Percentiles rank a stretch among this genome's conserved stretches.
These are phyloP conservation scores for Coemansia sp. DNA, from an alignment of 192 early-diverging fungal genomes.

Conservation along the genomic window DNA sequence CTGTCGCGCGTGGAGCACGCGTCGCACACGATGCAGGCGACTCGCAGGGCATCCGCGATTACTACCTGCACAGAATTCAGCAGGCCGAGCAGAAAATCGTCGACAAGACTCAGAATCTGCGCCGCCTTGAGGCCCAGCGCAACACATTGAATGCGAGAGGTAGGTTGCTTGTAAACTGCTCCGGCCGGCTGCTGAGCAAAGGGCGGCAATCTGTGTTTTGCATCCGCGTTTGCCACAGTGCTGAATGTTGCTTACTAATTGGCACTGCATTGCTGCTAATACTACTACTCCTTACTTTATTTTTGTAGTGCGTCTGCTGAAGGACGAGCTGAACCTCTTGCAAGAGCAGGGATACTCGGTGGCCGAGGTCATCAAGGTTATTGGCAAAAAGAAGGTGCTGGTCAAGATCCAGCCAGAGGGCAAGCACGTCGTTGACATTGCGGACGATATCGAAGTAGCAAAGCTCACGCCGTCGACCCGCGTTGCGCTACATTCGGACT, in stretches of 20 bases:
- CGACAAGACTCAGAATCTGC: slow-evolving; percentile 90
- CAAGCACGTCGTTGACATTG: slow-evolving; percentile 97
- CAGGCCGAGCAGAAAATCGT: slow-evolving; percentile 84
- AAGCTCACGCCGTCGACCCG: slow-evolving; percentile 89
- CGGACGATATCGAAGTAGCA: slow-evolving; percentile 84
- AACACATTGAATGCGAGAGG: slow-evolving; percentile 96
- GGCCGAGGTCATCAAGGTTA: slow-evolving; percentile 96
- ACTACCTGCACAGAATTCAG: slow-evolving; percentile 77
- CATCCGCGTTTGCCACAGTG: too few species aligned
- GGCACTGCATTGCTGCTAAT: neutral
- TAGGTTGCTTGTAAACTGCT: too few species aligned
- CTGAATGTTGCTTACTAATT: neutral
- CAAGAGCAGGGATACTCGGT: slow-evolving; percentile 96
- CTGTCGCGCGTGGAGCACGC: slow-evolving; percentile 19
- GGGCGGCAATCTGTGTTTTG: too few species aligned
- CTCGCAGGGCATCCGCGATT: slow-evolving; percentile 57
- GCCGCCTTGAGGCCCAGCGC: slow-evolving; percentile 97
- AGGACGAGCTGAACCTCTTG: slow-evolving; percentile 93
- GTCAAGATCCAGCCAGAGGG: slow-evolving; percentile 95
- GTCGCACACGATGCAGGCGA: slow-evolving; percentile 6
- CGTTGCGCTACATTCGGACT: slow-evolving; percentile 89
- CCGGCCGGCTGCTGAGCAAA: too few species aligned
- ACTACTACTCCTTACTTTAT: neutral
- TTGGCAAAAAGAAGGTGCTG: slow-evolving; percentile 95
- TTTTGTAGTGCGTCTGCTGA: slow-evolving; percentile 79